Conservation (phyloP, 2,329 filamentous ascomycete genomes). For the Fusarium sarcochroum region DNA sequence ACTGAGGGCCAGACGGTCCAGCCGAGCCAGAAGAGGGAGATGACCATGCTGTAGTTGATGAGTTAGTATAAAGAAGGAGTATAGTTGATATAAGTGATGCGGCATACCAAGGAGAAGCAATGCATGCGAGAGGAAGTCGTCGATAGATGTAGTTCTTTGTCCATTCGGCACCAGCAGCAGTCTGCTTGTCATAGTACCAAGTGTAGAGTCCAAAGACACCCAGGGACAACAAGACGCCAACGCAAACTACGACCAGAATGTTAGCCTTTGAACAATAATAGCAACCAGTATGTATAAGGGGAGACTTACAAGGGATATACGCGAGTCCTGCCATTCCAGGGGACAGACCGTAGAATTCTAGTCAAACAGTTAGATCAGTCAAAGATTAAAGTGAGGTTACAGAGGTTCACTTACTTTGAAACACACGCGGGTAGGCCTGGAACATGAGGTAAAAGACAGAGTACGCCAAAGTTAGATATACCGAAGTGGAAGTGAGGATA, state of each 20-base stretch:
- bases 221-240: slow-evolving; percentile 46
- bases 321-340: slow-evolving; percentile 62
- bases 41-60: slow-evolving; percentile 60
- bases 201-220: slow-evolving; percentile 47
- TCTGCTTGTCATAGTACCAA: slow-evolving; percentile 47
- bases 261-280: background rate
- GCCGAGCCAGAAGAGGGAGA: slow-evolving; percentile 72
- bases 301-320: slow-evolving; percentile 61
- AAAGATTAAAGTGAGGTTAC: background rate
- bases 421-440: slow-evolving; percentile 66
- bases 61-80: background rate
- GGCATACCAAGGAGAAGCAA: slow-evolving; percentile 73
- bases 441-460: slow-evolving; percentile 68
- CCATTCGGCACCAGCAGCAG: slow-evolving; percentile 49
- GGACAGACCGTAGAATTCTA: slow-evolving; percentile 59
- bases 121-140: slow-evolving; percentile 62
- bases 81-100: slow-evolving; percentile 37
- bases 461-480: slow-evolving; percentile 66
- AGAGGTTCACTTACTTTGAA: slow-evolving; percentile 48
- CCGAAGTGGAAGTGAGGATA: slow-evolving; percentile 63
- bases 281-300: too few species aligned
- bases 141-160: slow-evolving; percentile 52
- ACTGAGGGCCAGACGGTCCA: slow-evolving; percentile 65
- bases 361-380: slow-evolving; percentile 6
- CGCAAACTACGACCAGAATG: slow-evolving; percentile 36